A percentile compares a stretch with the other conserved stretches of the same genome.
phyloP scores from a whole-genome alignment of 139 green algal species.

The Edaphochlamys debaryana region DNA sequence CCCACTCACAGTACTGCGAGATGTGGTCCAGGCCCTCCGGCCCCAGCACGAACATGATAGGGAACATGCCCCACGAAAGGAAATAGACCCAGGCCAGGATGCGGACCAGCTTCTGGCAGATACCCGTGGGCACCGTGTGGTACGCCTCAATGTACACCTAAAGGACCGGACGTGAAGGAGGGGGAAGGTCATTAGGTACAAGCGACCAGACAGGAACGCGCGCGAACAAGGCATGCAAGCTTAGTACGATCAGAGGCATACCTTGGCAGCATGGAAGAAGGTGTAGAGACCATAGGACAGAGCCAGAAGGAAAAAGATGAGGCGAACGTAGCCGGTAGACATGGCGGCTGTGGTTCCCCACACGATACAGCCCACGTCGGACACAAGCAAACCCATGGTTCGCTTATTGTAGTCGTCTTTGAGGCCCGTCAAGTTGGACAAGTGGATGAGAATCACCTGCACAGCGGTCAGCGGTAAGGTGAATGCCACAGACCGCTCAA shows the following conservation, averaged over 20 bases:
- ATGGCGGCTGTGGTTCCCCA: slow-evolving; percentile 46
- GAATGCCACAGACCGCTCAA: neutral
- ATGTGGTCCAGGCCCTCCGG: slow-evolving; percentile 64
- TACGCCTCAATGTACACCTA: slow-evolving; percentile 69
- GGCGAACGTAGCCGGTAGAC: neutral
- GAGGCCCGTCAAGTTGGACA: slow-evolving; percentile 69
- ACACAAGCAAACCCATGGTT: slow-evolving; percentile 65
- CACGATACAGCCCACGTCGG: slow-evolving; percentile 54
- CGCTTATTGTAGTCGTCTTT: slow-evolving; percentile 69
- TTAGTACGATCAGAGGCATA: neutral
- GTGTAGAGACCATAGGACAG: slow-evolving; percentile 65
- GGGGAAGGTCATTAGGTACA: neutral
- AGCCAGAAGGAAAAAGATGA: slow-evolving; percentile 66
- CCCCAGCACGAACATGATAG: slow-evolving; percentile 69
- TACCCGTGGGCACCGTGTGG: slow-evolving; percentile 70
- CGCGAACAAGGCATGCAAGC: neutral
- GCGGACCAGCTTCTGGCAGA: slow-evolving; percentile 59
- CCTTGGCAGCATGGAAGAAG: slow-evolving; percentile 68
- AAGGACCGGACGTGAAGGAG: neutral
- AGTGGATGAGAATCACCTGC: slow-evolving; percentile 67
- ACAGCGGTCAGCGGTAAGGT: neutral
- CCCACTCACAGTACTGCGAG: slow-evolving; percentile 19
- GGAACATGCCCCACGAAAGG: slow-evolving; percentile 65
- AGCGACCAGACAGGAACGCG: neutral
- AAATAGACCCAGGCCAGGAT: slow-evolving; percentile 66